Conservation (phyloP, 352 stramenopile species). For the Phytopythium chamaehyphon region DNA sequence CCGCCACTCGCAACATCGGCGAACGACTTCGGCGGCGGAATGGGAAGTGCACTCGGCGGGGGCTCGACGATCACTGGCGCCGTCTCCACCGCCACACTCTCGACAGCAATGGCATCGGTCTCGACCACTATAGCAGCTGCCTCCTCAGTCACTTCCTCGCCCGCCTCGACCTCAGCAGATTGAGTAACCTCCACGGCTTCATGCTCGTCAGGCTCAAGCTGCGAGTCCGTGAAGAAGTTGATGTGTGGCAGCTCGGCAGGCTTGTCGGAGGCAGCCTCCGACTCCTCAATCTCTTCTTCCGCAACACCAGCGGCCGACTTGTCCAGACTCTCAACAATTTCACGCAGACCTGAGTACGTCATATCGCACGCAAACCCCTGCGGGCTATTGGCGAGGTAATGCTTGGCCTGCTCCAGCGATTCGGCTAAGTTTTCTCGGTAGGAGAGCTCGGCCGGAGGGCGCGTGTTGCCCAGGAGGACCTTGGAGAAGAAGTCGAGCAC, state of each 20-base stretch:
- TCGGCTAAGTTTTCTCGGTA: slow-evolving; percentile 79
- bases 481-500: slow-evolving; percentile 85
- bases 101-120: slow-evolving; percentile 9
- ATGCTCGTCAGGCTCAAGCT: slow-evolving; percentile 31
- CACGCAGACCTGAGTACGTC: slow-evolving; percentile 58
- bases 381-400: slow-evolving; percentile 59
- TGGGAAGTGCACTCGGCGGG: slow-evolving; percentile 11
- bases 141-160: slow-evolving; percentile 10
- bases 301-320: slow-evolving; percentile 8
- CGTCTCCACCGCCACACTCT: slow-evolving; percentile 5
- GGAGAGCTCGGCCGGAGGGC: slow-evolving; percentile 65
- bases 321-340: slow-evolving; percentile 51
- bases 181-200: slow-evolving; percentile 15
- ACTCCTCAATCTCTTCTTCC: slow-evolving; percentile 9
- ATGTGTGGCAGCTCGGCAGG: slow-evolving; percentile 62
- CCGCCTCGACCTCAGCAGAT: slow-evolving; percentile 10
- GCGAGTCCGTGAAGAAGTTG: slow-evolving; percentile 85
- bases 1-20: slow-evolving; percentile 24
- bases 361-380: slow-evolving; percentile 73
- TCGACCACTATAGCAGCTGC: slow-evolving; percentile 11
- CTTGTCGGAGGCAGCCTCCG: slow-evolving; percentile 14
- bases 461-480: slow-evolving; percentile 76
- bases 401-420: slow-evolving; percentile 72
- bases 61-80: slow-evolving; percentile 1
- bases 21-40: slow-evolving; percentile 46